Conservation (phyloP, 805 yeast species). For the Lipomyces yamadae region DNA sequence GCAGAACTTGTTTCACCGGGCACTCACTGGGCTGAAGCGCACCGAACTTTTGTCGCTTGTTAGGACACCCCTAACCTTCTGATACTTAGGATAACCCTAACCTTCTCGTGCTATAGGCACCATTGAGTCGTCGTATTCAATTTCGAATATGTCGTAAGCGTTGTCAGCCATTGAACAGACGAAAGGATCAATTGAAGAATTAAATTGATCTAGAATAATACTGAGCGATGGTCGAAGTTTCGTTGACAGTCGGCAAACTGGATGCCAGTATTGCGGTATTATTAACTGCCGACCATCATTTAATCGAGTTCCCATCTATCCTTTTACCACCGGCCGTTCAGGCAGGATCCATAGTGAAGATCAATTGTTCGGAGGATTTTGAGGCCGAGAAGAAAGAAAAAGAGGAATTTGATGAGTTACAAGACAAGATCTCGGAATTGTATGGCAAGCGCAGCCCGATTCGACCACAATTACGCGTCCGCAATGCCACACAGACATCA, state of each 20-base stretch:
- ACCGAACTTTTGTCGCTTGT: too few species aligned
- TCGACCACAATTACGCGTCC: constrained; percentile 67
- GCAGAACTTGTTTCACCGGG: too few species aligned
- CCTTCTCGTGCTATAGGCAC: too few species aligned
- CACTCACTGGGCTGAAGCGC: too few species aligned
- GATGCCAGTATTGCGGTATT: constrained; percentile 93
- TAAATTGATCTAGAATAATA: neutral
- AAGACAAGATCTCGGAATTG: constrained; percentile 69
- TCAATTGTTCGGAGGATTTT: constrained; percentile 78
- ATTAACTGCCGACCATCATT: constrained; percentile 87
- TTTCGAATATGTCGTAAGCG: too few species aligned
- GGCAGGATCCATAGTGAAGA: constrained; percentile 90
- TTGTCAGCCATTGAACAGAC: too few species aligned
- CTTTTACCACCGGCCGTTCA: constrained; percentile 85
- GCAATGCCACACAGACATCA: constrained; percentile 90
- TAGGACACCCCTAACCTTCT: too few species aligned
- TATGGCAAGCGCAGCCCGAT: constrained; percentile 78
- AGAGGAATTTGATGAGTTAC: constrained; percentile 63
- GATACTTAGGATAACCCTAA: too few species aligned
- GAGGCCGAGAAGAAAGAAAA: constrained; percentile 67
- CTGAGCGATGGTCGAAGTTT: constrained; percentile 35
- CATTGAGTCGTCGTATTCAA: too few species aligned
- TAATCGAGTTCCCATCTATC: constrained; percentile 96
- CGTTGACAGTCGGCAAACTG: constrained; percentile 86
- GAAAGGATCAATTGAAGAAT: neutral